Percentiles rank a stretch among this genome's conserved stretches.
These are phyloP conservation scores for Xylariaceae sp. DNA, from an alignment of 2,329 filamentous ascomycete genomes.

Conservation along the genomic window DNA sequence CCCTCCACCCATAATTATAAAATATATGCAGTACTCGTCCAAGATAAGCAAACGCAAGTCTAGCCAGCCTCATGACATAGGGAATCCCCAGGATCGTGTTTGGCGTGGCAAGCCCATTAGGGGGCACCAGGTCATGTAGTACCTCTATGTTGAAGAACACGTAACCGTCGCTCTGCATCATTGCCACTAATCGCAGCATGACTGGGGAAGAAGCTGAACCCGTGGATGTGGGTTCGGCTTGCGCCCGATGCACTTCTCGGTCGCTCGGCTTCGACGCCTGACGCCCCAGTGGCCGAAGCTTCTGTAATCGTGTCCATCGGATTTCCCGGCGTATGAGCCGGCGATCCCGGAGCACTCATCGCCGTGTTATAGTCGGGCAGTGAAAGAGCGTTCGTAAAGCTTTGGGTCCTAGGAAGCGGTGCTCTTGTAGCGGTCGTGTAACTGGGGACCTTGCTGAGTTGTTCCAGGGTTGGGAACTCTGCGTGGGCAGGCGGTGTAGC, in stretches of 20 bases:
- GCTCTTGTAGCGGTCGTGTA: constrained; percentile 69
- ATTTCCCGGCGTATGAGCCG: constrained; percentile 33
- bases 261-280: constrained; percentile 1
- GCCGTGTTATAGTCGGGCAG: constrained; percentile 65
- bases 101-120: too few relatives aligned
- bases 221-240: constrained; percentile 19
- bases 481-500: constrained; percentile 45
- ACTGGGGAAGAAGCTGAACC: constrained; percentile 25
- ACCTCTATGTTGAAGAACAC: constrained; percentile 23
- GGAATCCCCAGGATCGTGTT: too few relatives aligned
- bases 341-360: constrained; percentile 46
- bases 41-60: too few relatives aligned
- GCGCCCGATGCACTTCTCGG: constrained; percentile 22
- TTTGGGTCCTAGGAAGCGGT: constrained; percentile 48
- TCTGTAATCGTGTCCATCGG: constrained; percentile 28
- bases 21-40: too few relatives aligned
- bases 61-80: too few relatives aligned
- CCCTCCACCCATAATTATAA: too few relatives aligned
- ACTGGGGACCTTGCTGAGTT: constrained; percentile 68
- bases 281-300: constrained; percentile 7
- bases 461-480: constrained; percentile 55
- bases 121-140: constrained; percentile 18
- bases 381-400: constrained; percentile 41
- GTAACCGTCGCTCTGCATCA: constrained; percentile 26
- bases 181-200: constrained; percentile 21